phyloP scores from a whole-genome alignment of 2,329 filamentous ascomycete genomes.

The Eutypella sp. region DNA sequence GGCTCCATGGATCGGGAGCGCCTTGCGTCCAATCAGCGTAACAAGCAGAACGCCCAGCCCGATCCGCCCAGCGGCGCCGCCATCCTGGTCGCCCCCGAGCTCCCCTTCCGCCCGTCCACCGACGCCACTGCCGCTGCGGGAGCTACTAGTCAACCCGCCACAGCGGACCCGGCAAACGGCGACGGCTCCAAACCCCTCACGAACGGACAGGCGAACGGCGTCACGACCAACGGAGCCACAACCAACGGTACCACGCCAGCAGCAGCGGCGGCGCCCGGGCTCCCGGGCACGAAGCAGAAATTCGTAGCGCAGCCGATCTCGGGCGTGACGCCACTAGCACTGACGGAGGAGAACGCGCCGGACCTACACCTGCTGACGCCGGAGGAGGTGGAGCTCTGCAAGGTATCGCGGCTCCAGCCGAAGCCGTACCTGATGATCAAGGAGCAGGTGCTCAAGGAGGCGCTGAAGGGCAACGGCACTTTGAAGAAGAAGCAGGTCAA shows the following conservation, averaged over 20 bases:
- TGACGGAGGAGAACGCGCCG: conserved; percentile 70
- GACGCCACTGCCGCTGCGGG: conserved; percentile 21
- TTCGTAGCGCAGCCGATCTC: conserved; percentile 52
- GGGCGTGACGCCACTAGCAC: conserved; percentile 57
- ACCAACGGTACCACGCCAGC: conserved; percentile 42
- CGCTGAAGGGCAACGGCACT: conserved; percentile 78
- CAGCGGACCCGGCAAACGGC: conserved; percentile 35
- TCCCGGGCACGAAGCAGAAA: conserved; percentile 46
- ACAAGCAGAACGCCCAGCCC: conserved; percentile 58
- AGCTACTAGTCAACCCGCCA: conserved; percentile 19
- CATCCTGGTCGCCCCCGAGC: conserved; percentile 71
- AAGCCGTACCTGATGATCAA: conserved; percentile 96
- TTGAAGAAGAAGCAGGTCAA: conserved; percentile 93
- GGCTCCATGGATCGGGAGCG: conserved; percentile 79
- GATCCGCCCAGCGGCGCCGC: conserved; percentile 73
- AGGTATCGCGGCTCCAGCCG: conserved; percentile 76
- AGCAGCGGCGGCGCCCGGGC: too few species aligned
- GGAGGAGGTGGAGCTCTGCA: conserved; percentile 83
- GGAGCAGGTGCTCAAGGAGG: conserved; percentile 84
- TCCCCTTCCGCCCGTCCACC: conserved; percentile 55
- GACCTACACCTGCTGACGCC: conserved; percentile 82
- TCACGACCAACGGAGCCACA: conserved; percentile 13
- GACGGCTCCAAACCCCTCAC: conserved; percentile 49
- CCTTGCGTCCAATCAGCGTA: conserved; percentile 66
- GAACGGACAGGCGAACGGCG: conserved; percentile 43